Evolutionary conservation across 2,329 filamentous ascomycete species (phyloP), one percentile per base, ranked within the genome.

Genomic region (Didymellaceae sp.): DNA sequence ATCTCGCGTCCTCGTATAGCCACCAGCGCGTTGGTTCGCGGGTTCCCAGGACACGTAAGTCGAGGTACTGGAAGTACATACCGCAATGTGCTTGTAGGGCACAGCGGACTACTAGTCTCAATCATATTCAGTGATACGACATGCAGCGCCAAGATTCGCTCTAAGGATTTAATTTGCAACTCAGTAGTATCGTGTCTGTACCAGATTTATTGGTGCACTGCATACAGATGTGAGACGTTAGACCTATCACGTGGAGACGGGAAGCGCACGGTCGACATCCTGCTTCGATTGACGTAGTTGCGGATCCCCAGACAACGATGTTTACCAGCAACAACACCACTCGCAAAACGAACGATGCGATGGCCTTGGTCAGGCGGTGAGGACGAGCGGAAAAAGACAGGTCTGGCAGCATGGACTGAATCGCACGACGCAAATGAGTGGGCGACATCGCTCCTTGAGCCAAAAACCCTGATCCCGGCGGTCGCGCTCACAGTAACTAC

Each of bases 401-500:
- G 49, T 25, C 81, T 75, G 76, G 46, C 54, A 31, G 80, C 54
- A 74, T 81, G 65, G 76, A 68, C 61, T 58, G 68, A 66, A 59
- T 58, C 40, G 45, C 65, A 63, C 57, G 75, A 63, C 63, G 72
- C 73, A 44, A 52, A 54, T 30, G 58, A 65, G 67, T 86, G 83
- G 82, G 63, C 77, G 26, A 83, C 76, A 22, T 79, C 81, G 52
- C 82, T 81, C 67, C 78, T 74, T 42, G 80, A 83, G 55, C 82
- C 82, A 6, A 74, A 76, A 57, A 82, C 78, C 54, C 75, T 84
- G 71, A 72, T 82, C 39, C 78, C 79, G 18, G 81, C 82, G 2
- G 61, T 82, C 24, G 68, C 84, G 18, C 78, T 84, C 33, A 84
- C 84, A 20, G 77, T 77, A 11, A 78, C 82, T 2, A 81, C 83